Percentiles rank a stretch among this genome's conserved stretches.
These are phyloP conservation scores for Garcileccinum viscosum DNA, from an alignment of 1,284 basidiomycete species.

Conservation along the genomic window DNA sequence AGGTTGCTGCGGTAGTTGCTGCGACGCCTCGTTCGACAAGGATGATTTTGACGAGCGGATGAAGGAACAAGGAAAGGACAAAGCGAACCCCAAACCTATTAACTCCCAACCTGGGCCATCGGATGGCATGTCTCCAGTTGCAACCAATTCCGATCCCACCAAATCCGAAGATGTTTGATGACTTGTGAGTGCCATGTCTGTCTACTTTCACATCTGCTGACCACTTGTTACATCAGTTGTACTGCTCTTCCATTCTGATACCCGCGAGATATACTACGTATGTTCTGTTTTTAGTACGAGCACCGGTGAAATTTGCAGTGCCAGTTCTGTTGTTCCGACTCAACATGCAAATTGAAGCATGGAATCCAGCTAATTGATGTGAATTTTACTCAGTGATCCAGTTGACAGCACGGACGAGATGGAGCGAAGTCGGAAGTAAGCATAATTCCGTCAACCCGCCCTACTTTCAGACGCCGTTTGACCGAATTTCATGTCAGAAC, in stretches of 20 bases:
- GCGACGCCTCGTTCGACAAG: conserved; percentile 34
- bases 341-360: not conserved
- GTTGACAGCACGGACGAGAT: not conserved
- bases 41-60: conserved; percentile 40
- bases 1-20: conserved; percentile 39
- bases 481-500: conserved; percentile 19
- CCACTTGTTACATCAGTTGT: not conserved
- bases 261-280: not conserved
- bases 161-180: conserved; percentile 8
- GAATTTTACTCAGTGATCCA: not conserved
- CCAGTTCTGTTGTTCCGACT: not conserved
- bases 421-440: not conserved
- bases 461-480: not conserved
- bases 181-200: conserved; percentile 1
- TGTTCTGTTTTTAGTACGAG: not conserved
- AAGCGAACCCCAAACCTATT: conserved; percentile 14
- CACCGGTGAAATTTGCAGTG: not conserved
- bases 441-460: not conserved
- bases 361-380: not conserved
- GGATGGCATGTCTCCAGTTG: conserved; percentile 24
- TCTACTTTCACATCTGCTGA: not conserved
- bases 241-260: not conserved
- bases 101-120: conserved; percentile 32
- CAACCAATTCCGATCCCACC: conserved; percentile 8
- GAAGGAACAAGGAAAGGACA: conserved; percentile 28